Conservation (phyloP, 2,329 filamentous ascomycete species). For the Incumbomyces lentus region DNA sequence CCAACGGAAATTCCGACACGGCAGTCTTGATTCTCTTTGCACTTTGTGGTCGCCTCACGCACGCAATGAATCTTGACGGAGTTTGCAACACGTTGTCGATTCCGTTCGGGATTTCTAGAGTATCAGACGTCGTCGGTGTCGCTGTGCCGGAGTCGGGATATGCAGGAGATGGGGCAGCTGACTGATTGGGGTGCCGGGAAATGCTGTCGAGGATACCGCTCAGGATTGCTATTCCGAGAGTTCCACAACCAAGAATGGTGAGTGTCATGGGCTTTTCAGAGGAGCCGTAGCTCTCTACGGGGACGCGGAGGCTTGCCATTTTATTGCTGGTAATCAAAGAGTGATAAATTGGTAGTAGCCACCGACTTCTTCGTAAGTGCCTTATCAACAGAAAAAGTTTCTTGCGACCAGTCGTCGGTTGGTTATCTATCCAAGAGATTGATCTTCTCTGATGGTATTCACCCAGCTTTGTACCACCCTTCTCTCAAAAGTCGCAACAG, state of each 20-base stretch:
- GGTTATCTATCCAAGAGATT: no score
- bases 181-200: constrained; percentile 28
- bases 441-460: no score
- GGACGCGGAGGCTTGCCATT: constrained; percentile 11
- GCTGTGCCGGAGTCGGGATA: constrained; percentile 28
- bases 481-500: no score
- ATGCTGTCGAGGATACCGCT: constrained; percentile 68
- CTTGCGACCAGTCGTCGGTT: no score
- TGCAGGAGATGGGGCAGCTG: constrained; percentile 33
- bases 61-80: constrained; percentile 69
- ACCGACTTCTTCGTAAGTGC: no score
- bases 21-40: constrained; percentile 58
- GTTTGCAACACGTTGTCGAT: constrained; percentile 42
- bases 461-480: no score
- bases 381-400: no score
- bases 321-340: not conserved
- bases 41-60: constrained; percentile 60
- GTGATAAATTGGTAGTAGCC: no score
- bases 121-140: constrained; percentile 24
- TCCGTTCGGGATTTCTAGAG: constrained; percentile 11
- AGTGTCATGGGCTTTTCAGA: constrained; percentile 42
- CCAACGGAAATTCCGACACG: constrained; percentile 49
- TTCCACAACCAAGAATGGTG: constrained; percentile 73
- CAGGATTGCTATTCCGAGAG: constrained; percentile 47
- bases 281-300: not conserved